These are phyloP conservation scores for Ascochyta clinopodiicola DNA, from an alignment of 2,329 filamentous ascomycete species.

Conservation along the genomic window DNA sequence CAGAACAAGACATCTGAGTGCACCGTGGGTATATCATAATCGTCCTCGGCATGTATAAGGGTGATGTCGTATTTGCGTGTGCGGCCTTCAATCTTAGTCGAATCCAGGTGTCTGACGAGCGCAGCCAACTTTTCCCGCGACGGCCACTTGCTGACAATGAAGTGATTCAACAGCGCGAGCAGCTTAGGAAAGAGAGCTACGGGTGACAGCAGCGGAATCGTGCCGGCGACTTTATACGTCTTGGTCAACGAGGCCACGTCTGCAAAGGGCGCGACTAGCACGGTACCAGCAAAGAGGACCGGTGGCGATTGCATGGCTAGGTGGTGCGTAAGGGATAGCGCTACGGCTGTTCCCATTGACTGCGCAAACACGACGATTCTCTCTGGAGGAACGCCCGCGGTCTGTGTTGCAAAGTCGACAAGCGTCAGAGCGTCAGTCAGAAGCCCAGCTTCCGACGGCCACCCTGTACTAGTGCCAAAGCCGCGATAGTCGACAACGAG, in stretches of 20 bases:
- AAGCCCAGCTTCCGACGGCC: conserved; percentile 63
- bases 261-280: conserved; percentile 64
- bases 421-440: conserved; percentile 61
- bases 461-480: conserved; percentile 62
- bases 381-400: conserved; percentile 59
- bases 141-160: conserved; percentile 60
- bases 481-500: conserved; percentile 68
- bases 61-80: conserved; percentile 53
- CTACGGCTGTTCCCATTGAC: conserved; percentile 64
- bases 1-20: conserved; percentile 61
- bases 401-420: conserved; percentile 61
- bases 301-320: conserved; percentile 53
- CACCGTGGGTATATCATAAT: conserved; percentile 59
- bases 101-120: conserved; percentile 48
- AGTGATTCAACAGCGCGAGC: conserved; percentile 52
- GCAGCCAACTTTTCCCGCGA: conserved; percentile 58
- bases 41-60: conserved; percentile 60
- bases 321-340: conserved; percentile 54
- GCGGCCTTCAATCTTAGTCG: conserved; percentile 37
- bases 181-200: conserved; percentile 55
- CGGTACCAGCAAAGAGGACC: conserved; percentile 59
- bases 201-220: conserved; percentile 61
- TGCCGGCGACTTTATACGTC: conserved; percentile 64
- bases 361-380: conserved; percentile 67
- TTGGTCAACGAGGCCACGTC: conserved; percentile 61